phyloP scores from a whole-genome alignment of 768 basidiomycete species.

The Coprinellus micaceus region DNA sequence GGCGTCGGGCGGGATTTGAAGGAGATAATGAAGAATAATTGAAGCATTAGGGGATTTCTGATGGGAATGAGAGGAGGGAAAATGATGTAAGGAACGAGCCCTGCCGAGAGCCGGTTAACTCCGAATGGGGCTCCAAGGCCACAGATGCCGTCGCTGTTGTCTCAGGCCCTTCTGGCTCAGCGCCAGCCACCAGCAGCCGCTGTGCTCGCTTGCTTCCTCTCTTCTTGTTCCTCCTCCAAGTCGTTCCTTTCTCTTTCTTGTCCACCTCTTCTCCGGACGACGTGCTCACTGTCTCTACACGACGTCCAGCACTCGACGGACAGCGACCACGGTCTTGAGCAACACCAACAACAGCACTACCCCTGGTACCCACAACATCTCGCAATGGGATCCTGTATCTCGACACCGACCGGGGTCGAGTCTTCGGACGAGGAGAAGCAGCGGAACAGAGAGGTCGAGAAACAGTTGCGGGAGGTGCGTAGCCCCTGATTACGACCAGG shows the following conservation, averaged over 20 bases:
- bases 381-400: conserved; percentile 78
- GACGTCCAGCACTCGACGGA: too few relatives aligned
- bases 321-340: too few relatives aligned
- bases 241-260: not conserved
- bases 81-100: too few relatives aligned
- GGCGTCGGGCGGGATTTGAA: too few relatives aligned
- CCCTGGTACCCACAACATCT: too few relatives aligned
- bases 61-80: too few relatives aligned
- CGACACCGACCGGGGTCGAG: conserved; percentile 52
- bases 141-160: not conserved
- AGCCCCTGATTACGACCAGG: not conserved
- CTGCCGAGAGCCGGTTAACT: too few relatives aligned
- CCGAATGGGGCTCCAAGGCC: too few relatives aligned
- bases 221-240: not conserved
- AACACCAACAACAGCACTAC: too few relatives aligned
- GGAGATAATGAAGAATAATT: too few relatives aligned
- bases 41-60: too few relatives aligned
- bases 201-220: not conserved
- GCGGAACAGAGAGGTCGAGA: conserved; percentile 68
- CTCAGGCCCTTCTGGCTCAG: not conserved
- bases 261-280: not conserved
- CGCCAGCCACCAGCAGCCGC: not conserved
- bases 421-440: conserved; percentile 67
- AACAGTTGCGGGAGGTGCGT: conserved; percentile 70
- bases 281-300: too few relatives aligned